Evolutionary conservation across 805 yeast genomes (phyloP).

Genomic region (Aciculoconidium aculeatum): DNA sequence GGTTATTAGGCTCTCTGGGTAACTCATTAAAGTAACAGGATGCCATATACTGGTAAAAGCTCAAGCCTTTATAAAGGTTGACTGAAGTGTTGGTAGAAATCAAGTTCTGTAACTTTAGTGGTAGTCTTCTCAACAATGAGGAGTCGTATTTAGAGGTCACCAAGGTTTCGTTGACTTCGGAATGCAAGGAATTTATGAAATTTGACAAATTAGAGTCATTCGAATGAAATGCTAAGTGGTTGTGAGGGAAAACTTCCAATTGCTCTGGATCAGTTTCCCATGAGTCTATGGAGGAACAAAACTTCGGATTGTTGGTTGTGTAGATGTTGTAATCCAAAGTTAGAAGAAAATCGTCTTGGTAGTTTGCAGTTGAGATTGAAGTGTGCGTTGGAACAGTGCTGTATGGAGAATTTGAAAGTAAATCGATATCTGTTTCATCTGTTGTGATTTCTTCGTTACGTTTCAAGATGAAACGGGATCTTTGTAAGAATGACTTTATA

Average conservation of each 20-base stretch:
- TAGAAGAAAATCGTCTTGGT: constrained; percentile 29
- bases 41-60: constrained; percentile 32
- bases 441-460: constrained; percentile 14
- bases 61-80: constrained; percentile 27
- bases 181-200: constrained; percentile 24
- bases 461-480: constrained; percentile 27
- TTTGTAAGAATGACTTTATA: constrained; percentile 21
- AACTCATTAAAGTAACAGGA: constrained; percentile 34
- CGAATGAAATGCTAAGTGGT: constrained; percentile 24
- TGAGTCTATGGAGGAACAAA: constrained; percentile 9
- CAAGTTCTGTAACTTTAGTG: constrained; percentile 30
- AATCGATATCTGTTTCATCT: constrained; percentile 8
- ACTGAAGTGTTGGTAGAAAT: constrained; percentile 24
- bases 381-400: constrained; percentile 1
- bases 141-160: constrained; percentile 13
- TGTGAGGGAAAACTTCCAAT: constrained; percentile 31
- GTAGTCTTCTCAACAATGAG: constrained; percentile 22
- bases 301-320: constrained; percentile 21
- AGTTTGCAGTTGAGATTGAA: constrained; percentile 5
- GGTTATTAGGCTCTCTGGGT: constrained; percentile 29
- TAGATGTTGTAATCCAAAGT: constrained; percentile 26
- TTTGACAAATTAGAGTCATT: constrained; percentile 35
- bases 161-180: constrained; percentile 22
- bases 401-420: constrained; percentile 3
- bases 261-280: not conserved